A percentile compares a stretch with the other conserved stretches of the same genome.
Conservation (phyloP, 495 filamentous ascomycete genomes). For the Lasiosphaeris hirsuta region DNA sequence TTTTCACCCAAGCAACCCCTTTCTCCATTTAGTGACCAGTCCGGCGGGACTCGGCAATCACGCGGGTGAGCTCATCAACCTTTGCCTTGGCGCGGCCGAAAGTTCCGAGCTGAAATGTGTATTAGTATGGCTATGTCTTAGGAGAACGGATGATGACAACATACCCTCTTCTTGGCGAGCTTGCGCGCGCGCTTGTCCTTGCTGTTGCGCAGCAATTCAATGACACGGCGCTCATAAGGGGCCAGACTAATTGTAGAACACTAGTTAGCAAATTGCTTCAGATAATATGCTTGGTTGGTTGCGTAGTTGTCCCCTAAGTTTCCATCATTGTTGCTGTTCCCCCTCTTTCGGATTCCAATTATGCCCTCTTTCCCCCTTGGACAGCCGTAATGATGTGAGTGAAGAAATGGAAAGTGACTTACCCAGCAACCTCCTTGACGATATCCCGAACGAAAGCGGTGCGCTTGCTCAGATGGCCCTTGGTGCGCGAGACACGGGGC, state of each 20-base stretch:
- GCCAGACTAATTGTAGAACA: conserved; percentile 55
- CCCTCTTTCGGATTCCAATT: neutral
- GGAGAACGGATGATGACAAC: conserved; percentile 47
- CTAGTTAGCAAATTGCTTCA: conserved; percentile 16
- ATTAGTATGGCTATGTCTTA: conserved; percentile 2
- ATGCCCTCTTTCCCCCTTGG: neutral
- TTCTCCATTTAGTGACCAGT: conserved; percentile 62
- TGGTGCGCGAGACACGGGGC: conserved; percentile 80
- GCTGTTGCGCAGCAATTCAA: conserved; percentile 96
- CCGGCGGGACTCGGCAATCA: conserved; percentile 94
- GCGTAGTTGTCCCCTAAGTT: neutral
- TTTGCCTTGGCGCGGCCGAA: conserved; percentile 97
- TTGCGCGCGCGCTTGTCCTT: conserved; percentile 99
- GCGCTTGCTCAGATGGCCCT: conserved; percentile 87
- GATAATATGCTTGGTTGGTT: neutral
- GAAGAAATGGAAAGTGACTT: conserved; percentile 30
- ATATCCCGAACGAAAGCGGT: conserved; percentile 89
- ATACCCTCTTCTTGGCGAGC: conserved; percentile 91
- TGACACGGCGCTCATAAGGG: conserved; percentile 96
- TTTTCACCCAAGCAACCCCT: conserved; percentile 9
- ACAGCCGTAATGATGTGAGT: too few species aligned
- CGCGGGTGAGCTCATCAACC: conserved; percentile 95
- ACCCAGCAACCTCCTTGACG: conserved; percentile 92
- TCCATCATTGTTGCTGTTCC: neutral
- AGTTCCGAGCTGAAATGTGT: conserved; percentile 67